Evolutionary conservation across 2,329 filamentous ascomycete genomes (phyloP).

Genomic region (Fusarium floridanum): DNA sequence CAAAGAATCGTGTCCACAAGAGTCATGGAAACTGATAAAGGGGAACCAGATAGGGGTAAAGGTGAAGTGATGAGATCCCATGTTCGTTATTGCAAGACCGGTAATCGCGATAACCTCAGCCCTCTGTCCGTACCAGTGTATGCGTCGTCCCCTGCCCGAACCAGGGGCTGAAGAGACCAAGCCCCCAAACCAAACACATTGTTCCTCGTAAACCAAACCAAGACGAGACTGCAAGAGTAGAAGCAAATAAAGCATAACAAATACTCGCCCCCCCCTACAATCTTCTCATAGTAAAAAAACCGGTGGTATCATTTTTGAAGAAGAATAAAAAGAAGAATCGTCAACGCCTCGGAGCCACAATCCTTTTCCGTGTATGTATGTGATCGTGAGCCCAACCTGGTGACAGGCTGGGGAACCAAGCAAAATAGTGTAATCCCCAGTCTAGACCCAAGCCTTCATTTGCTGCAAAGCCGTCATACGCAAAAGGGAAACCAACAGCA

Average conservation of each 20-base stretch:
- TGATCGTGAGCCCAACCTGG: constrained; percentile 43
- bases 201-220: constrained; percentile 28
- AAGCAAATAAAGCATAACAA: constrained; percentile 16
- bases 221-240: constrained; percentile 15
- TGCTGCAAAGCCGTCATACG: constrained; percentile 25
- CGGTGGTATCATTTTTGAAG: constrained; percentile 48
- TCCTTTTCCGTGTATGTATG: constrained; percentile 40
- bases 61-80: constrained; percentile 9
- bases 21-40: constrained; percentile 6
- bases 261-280: constrained; percentile 10
- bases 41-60: neutral
- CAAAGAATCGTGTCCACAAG: neutral
- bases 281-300: constrained; percentile 28
- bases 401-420: constrained; percentile 39
- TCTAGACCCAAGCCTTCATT: constrained; percentile 40
- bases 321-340: constrained; percentile 33
- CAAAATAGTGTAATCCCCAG: constrained; percentile 41
- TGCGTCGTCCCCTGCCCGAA: neutral
- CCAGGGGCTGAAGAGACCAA: neutral
- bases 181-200: constrained; percentile 2
- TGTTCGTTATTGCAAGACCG: neutral
- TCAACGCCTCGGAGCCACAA: constrained; percentile 44
- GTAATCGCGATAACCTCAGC: neutral
- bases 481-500: neutral
- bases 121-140: neutral